Base-by-base conservation (phyloP, 2,329 filamentous ascomycete species). In the Aspergillus luchuensis region DNA sequence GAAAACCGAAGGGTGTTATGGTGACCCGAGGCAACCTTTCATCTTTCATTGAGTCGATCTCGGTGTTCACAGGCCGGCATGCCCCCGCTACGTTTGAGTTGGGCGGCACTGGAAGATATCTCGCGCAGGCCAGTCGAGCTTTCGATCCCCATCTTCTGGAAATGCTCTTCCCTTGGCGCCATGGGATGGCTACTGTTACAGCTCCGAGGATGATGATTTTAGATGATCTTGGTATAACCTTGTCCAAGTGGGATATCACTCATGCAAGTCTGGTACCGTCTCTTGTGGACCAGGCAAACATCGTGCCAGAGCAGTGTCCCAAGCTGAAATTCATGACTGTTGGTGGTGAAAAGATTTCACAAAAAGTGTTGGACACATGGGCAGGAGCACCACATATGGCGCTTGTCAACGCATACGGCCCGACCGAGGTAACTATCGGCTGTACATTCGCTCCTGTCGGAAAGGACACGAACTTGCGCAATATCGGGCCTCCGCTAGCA, bases 1-100 rank as follows among this genome's bases (percentile, higher is more conserved):
- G 93, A 64, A 97, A 97, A 84, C 93, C 93, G 64, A 97, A 97
- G 85, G 93, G 93, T 77, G 91, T 97, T 57, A 89, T 97, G 91
- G 92, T 97, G 83, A 93, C 92, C 13, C 96, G 65, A 53, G 63
- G 58, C n/a, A 70, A 68, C 49, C 59, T 66, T 30, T 69, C 60
- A 5, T 68, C 69, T 2, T 76, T 74, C 58, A 69, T 72, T 23
- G 71, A 72, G 63, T 71, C 67, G 11, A 62, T 67, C 43, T 69
- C 66, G 0, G 67, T 69, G 38, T 72, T 71, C 62, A 68, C 67
- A 15, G 66, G 66, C 45, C 50, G 56, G n/a, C 63, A 62, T 41
- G 67, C 71, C 25, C 68, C 68, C 41, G 63, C 51, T 19, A 74
- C 71, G 23, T 48, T 61, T 8, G 47, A 63, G 30, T 61, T 74